Evolutionary conservation across 495 filamentous ascomycete species (phyloP).

Genomic region (Tetracladium setigerum): DNA sequence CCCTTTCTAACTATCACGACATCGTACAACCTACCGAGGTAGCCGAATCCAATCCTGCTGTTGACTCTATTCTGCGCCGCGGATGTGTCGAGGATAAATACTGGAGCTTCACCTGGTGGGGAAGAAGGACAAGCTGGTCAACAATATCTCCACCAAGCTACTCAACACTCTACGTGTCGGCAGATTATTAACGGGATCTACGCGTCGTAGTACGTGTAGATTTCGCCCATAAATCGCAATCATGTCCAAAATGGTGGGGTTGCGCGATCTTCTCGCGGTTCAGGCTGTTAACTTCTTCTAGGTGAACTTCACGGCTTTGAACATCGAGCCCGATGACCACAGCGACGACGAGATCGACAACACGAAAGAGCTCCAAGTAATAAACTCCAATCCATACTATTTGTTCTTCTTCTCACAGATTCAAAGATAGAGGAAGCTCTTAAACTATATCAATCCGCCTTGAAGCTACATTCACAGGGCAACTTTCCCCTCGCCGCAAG

Average conservation of each 20-base stretch:
- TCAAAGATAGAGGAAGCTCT: conserved; percentile 80
- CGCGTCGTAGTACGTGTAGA: no score
- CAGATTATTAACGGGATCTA: no score
- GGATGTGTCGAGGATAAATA: no score
- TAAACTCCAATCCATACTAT: not conserved
- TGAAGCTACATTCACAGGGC: conserved; percentile 88
- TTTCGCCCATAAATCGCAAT: no score
- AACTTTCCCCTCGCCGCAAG: conserved; percentile 70
- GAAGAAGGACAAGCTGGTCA: no score
- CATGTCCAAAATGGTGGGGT: not conserved
- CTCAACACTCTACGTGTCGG: no score
- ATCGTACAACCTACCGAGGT: no score
- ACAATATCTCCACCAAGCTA: no score
- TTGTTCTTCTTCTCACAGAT: conserved; percentile 3
- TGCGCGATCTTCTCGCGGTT: not conserved
- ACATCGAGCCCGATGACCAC: conserved; percentile 86
- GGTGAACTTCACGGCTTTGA: conserved; percentile 73
- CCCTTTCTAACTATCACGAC: no score
- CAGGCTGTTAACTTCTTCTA: not conserved
- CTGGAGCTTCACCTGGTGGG: no score
- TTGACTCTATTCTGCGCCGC: no score
- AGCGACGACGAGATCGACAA: conserved; percentile 88
- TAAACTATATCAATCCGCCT: conserved; percentile 86
- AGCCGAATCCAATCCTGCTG: no score
- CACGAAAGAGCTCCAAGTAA: conserved; percentile 78